A percentile compares a stretch with the other conserved stretches of the same genome.
These are phyloP conservation scores for Trichoderma sp. DNA, from an alignment of 2,329 filamentous ascomycete species.

Conservation along the genomic window DNA sequence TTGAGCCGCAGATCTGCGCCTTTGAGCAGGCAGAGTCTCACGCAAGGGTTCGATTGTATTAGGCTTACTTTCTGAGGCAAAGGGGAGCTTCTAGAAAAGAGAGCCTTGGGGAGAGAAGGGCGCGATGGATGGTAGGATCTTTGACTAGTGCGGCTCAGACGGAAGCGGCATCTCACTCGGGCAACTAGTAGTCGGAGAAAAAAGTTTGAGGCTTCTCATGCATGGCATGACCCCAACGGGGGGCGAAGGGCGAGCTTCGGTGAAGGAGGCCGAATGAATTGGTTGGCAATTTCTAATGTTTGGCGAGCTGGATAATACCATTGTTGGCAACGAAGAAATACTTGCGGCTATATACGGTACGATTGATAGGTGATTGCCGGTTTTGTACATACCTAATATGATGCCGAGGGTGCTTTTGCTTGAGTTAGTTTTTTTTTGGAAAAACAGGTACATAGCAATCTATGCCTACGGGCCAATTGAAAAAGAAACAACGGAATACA, in stretches of 20 bases:
- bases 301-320: slow-evolving; percentile 7
- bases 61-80: background rate
- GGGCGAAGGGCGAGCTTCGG: slow-evolving; percentile 12
- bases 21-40: background rate
- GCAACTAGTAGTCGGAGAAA: slow-evolving; percentile 7
- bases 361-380: background rate
- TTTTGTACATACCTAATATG: background rate
- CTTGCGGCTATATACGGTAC: background rate
- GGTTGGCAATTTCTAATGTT: background rate
- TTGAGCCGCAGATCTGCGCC: slow-evolving; percentile 45
- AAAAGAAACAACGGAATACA: background rate
- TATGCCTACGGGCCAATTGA: background rate
- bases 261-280: slow-evolving; percentile 5
- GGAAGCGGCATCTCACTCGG: slow-evolving; percentile 5
- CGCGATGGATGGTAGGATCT: slow-evolving; percentile 13
- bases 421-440: background rate
- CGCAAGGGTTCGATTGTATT: background rate
- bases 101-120: background rate
- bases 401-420: background rate
- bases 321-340: background rate
- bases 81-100: background rate
- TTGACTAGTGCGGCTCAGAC: slow-evolving; percentile 20
- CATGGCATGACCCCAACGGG: background rate
- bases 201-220: slow-evolving; percentile 13
- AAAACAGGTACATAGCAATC: background rate